Conservation (phyloP, 73 alveolate genomes). For the Tetrahymena thermophila region DNA sequence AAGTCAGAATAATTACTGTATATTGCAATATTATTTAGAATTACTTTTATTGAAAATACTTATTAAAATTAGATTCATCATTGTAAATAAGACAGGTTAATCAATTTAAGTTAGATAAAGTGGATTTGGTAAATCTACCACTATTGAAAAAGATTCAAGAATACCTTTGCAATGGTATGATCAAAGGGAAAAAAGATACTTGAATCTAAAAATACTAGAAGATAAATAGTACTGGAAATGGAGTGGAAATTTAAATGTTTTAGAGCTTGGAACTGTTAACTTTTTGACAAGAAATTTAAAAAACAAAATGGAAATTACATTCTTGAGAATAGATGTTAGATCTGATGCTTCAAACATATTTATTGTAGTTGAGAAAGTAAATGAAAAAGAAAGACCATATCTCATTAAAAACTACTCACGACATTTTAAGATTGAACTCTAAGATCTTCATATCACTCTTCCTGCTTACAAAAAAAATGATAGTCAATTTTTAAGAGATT, state of each 20-base stretch:
- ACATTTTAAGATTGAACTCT: background rate
- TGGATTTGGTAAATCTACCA: background rate
- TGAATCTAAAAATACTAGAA: slow-evolving; percentile 1
- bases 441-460: background rate
- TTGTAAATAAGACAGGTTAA: background rate
- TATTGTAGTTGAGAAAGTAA: background rate
- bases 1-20: too few species aligned
- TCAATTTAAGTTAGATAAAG: background rate
- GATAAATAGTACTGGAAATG: background rate
- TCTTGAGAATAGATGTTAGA: slow-evolving; percentile 9
- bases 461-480: background rate
- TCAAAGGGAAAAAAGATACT: background rate
- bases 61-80: background rate
- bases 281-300: background rate
- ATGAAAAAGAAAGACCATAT: slow-evolving; percentile 11
- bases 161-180: background rate
- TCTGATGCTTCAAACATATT: slow-evolving; percentile 12
- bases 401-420: background rate
- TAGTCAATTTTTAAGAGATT: background rate
- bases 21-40: too few species aligned
- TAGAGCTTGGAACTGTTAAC: slow-evolving; percentile 9
- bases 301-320: background rate
- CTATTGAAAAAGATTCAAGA: background rate
- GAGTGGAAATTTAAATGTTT: slow-evolving; percentile 24
- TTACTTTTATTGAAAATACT: too few species aligned